Evolutionary conservation across 208 protist species (phyloP).

Genomic region (Leishmania martiniquensis): DNA sequence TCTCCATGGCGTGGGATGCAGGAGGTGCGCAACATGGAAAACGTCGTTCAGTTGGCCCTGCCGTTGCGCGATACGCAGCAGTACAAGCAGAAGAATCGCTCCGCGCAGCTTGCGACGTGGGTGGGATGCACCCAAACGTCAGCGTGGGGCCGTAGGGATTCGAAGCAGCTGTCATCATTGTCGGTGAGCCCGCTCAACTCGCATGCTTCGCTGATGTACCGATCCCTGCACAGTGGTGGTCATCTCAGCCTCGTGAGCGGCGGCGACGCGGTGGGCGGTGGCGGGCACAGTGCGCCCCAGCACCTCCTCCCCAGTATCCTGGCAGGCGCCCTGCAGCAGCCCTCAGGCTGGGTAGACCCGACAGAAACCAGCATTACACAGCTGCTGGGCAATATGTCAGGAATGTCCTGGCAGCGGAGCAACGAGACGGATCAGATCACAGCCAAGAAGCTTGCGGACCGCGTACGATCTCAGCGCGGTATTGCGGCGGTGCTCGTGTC

Average conservation of each 20-base stretch:
- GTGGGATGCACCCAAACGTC: background rate
- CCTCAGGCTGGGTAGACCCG: background rate
- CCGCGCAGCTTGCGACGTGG: background rate
- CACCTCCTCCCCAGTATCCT: background rate
- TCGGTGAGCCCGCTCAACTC: background rate
- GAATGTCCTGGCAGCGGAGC: conserved; percentile 36
- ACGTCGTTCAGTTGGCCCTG: conserved; percentile 15
- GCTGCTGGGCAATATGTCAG: conserved; percentile 17
- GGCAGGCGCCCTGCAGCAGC: background rate
- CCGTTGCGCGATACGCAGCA: conserved; percentile 14
- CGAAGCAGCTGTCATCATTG: background rate
- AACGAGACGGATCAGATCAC: conserved; percentile 47
- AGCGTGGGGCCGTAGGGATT: background rate
- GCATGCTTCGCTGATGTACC: background rate
- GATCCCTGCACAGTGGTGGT: background rate
- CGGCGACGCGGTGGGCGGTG: background rate
- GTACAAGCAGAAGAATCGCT: background rate
- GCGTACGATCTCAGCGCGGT: conserved; percentile 49
- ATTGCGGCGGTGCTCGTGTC: conserved; percentile 44
- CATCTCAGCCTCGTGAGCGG: conserved; percentile 1
- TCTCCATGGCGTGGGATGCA: conserved; percentile 23
- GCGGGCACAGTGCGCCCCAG: background rate
- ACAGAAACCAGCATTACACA: conserved; percentile 6
- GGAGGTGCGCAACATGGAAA: conserved; percentile 21
- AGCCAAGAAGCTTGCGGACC: conserved; percentile 33